Base-by-base conservation (phyloP, 371 early-diverging fungal genomes). In the Quaeritorhiza haematococci region DNA sequence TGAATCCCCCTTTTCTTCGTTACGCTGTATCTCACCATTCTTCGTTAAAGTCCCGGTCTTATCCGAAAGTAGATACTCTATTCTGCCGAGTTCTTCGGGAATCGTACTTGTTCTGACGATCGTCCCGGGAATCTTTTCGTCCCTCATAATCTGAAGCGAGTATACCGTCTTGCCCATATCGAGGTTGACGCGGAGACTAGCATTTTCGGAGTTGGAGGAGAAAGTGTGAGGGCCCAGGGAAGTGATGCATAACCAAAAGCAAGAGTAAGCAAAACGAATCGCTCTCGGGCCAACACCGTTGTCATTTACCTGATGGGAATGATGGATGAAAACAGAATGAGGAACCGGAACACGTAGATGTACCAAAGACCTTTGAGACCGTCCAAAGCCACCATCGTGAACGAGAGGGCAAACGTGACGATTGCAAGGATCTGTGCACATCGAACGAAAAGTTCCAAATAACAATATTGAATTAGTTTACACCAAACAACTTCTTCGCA, bases 21-120 rank as follows among this genome's bases (percentile, higher is more conserved):
- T n/a, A n/a, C n/a, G n/a, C n/a, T n/a, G n/a, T n/a, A n/a, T n/a
- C n/a, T n/a, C n/a, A n/a, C n/a, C 92, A 71, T 99, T 99, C 67
- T 95, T 83, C n/a, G 99, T 99, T 62, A 99, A 69, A 7, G 99
- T 99, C 7, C 99, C 99, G 2, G 99, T 99, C 66, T 99, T 99
- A 67, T 99, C 99, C 1, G 95, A 90, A 53, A 99, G 70, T 13
- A 99, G 69, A 69, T 98, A 99, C 52, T 93, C 92, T 23, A 99
- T 89, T 24, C 97, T 82, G 2, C 99, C 99, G 0, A 99, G 83
- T 67, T 99, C 99, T 73, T 99, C 99, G n/a, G 98, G 96, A n/a
- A 98, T 85, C 33, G 92, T 92, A 54, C 89, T 89, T 17, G 93
- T 96, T 29, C 98, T 80, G 7, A 98, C 96, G 42, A 96, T 87